Evolutionary conservation across 148 eudicot genomes (phyloP).

Genomic region (Beta vulgaris): DNA sequence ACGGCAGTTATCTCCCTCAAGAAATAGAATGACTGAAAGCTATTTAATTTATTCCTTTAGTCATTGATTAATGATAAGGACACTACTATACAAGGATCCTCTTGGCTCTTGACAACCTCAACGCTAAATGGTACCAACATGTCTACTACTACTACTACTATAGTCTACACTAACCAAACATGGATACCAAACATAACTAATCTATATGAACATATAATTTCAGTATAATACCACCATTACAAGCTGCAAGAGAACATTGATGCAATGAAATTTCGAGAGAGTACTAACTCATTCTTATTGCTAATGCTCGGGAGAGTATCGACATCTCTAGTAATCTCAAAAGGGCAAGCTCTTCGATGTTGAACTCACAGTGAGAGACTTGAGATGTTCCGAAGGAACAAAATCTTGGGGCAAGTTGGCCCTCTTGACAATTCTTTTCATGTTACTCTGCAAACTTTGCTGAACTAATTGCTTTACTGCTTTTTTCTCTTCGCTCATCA

Average conservation of each 20-base stretch:
- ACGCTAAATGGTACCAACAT: conserved; percentile 26
- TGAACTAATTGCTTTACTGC: conserved; percentile 91
- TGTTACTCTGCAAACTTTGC: conserved; percentile 86
- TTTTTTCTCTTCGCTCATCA: conserved; percentile 80
- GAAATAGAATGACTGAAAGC: not conserved
- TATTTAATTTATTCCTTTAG: conserved; percentile 10
- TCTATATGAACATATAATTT: conserved; percentile 17
- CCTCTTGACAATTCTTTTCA: conserved; percentile 82
- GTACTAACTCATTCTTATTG: conserved; percentile 29
- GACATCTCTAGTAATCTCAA: conserved; percentile 37
- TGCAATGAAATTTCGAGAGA: conserved; percentile 4
- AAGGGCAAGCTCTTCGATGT: conserved; percentile 95
- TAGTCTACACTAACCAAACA: conserved; percentile 12
- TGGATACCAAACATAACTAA: conserved; percentile 1
- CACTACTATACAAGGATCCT: conserved; percentile 15
- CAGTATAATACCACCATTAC: conserved; percentile 16
- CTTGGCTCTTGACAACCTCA: conserved; percentile 19
- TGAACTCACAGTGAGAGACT: conserved; percentile 64
- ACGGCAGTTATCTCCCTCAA: too few relatives aligned
- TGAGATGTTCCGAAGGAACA: conserved; percentile 78
- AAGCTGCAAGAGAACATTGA: conserved; percentile 7
- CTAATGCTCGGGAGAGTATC: conserved; percentile 15
- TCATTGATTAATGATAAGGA: conserved; percentile 25
- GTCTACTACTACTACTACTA: conserved; percentile 26
- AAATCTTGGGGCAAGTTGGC: conserved; percentile 91